Conservation (phyloP, 73 alveolate genomes). For the Tetrahymena malaccensis region DNA sequence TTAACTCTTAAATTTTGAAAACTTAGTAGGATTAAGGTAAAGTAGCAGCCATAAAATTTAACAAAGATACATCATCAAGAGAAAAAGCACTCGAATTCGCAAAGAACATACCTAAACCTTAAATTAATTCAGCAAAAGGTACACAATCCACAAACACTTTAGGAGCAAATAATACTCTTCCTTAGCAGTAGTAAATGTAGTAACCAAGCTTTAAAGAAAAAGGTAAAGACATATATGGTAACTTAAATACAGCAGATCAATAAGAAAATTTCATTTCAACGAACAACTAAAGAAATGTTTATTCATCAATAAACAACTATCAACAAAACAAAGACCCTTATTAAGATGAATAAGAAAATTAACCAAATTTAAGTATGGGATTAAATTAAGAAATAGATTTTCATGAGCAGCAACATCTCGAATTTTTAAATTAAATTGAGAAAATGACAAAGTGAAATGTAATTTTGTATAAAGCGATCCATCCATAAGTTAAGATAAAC, state of each 20-base stretch:
- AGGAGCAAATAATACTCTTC: background rate
- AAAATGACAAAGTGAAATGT: background rate
- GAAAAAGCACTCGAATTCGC: background rate
- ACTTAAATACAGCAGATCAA: background rate
- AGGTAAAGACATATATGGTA: background rate
- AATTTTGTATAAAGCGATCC: background rate
- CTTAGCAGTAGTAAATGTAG: background rate
- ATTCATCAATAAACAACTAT: background rate
- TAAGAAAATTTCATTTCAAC: background rate
- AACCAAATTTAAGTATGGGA: background rate
- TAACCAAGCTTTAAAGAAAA: background rate
- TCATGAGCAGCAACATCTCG: background rate
- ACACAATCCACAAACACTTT: background rate
- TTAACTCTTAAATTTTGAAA: background rate
- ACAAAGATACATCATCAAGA: background rate
- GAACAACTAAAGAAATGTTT: background rate
- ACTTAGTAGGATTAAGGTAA: background rate
- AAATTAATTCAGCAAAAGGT: background rate
- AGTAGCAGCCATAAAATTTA: background rate
- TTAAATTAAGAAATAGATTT: background rate
- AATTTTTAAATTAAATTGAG: background rate
- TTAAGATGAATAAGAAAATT: background rate
- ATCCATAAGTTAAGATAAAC: background rate
- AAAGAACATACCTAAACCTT: background rate
- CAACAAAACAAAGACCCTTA: background rate